Percentiles rank a stretch among this genome's conserved stretches.
Conservation (phyloP, 2,329 filamentous ascomycete species). For the Aspergillus aculeatinus region DNA sequence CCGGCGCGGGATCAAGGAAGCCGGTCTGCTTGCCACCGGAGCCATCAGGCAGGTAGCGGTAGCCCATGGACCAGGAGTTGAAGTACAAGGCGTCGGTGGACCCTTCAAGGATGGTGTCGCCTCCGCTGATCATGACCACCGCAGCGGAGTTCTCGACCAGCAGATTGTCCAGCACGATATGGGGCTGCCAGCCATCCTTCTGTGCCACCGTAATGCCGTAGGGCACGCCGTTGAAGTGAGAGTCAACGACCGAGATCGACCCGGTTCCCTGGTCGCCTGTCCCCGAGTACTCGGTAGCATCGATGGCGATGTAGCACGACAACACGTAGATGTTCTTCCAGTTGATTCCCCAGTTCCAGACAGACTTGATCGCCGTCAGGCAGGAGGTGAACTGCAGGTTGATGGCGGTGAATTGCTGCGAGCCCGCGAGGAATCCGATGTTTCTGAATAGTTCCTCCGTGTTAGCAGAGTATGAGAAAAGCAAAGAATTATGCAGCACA, state of each 20-base stretch:
- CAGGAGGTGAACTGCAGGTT: conserved; percentile 53
- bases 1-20: not conserved
- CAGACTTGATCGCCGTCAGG: conserved; percentile 53
- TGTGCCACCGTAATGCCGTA: conserved; percentile 6
- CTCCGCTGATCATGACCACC: conserved; percentile 10
- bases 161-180: conserved; percentile 15
- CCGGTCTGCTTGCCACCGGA: not conserved
- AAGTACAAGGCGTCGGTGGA: conserved; percentile 6
- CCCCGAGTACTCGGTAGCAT: conserved; percentile 45
- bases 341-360: conserved; percentile 60
- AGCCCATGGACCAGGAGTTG: conserved; percentile 7
- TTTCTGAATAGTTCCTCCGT: not conserved
- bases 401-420: conserved; percentile 61
- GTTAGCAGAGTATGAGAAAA: not conserved
- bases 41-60: not conserved
- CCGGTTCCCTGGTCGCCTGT: conserved; percentile 46
- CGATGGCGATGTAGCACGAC: conserved; percentile 46
- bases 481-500: conserved; percentile 28
- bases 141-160: conserved; percentile 14
- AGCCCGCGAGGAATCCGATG: conserved; percentile 53
- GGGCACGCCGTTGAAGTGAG: conserved; percentile 31
- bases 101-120: conserved; percentile 9
- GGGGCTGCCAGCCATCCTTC: conserved; percentile 1
- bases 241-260: conserved; percentile 57
- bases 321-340: conserved; percentile 51